Percentiles rank a stretch among this genome's conserved stretches.
Evolutionary conservation across 805 yeast species (phyloP).

Genomic region (Komagataella ulmi): DNA sequence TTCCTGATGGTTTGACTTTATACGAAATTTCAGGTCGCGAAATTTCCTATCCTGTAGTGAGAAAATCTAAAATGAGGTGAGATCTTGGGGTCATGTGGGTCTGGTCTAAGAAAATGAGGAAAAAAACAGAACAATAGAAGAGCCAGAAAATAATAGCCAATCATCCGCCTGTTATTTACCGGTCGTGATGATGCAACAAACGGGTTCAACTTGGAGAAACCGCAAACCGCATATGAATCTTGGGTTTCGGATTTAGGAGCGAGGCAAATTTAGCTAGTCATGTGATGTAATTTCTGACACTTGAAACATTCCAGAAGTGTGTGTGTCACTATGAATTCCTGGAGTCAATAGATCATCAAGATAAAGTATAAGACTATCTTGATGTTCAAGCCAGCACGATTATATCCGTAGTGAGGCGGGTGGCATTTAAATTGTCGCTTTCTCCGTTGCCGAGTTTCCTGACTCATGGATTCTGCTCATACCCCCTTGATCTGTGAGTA

Average conservation of each 20-base stretch:
- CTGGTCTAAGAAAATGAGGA: too few species aligned
- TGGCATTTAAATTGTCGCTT: not conserved
- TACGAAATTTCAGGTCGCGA: not conserved
- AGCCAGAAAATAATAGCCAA: too few species aligned
- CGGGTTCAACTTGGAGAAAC: too few species aligned
- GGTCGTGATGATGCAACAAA: too few species aligned
- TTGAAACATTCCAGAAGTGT: not conserved
- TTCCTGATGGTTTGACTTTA: not conserved
- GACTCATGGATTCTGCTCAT: not conserved
- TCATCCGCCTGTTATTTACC: too few species aligned
- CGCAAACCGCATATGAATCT: too few species aligned
- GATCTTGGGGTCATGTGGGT: too few species aligned
- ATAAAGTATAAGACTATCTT: too few species aligned
- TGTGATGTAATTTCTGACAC: not conserved
- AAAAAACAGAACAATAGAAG: too few species aligned
- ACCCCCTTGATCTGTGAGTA: not conserved
- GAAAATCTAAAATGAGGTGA: not conserved
- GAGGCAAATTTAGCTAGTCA: not conserved
- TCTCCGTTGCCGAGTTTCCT: not conserved
- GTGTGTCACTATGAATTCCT: not conserved
- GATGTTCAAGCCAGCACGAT: not conserved
- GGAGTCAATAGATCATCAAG: not conserved
- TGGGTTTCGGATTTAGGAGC: not conserved
- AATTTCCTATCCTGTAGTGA: not conserved
- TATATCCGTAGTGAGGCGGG: not conserved